These are phyloP conservation scores for Boletus sp. DNA, from an alignment of 768 basidiomycete genomes.

Conservation along the genomic window DNA sequence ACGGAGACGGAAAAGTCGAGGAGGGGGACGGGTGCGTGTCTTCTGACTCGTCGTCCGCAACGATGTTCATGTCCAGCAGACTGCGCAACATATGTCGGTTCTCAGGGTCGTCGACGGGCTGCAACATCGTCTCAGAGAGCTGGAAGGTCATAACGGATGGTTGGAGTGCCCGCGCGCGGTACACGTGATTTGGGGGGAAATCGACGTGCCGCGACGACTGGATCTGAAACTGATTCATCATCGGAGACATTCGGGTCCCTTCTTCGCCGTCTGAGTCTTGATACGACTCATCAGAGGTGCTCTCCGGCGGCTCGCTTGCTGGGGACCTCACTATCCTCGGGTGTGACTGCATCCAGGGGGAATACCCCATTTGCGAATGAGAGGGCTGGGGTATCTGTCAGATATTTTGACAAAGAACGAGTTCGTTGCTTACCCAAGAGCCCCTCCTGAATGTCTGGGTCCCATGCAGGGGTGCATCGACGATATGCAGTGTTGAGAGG, in stretches of 20 bases:
- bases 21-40: slow-evolving; percentile 4
- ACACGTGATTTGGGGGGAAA: slow-evolving; percentile 1
- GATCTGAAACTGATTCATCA: slow-evolving; percentile 32
- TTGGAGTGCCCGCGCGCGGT: slow-evolving; percentile 14
- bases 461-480: slow-evolving; percentile 6
- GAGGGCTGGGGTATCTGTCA: slow-evolving; percentile 22
- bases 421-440: slow-evolving; percentile 24
- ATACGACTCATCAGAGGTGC: slow-evolving; percentile 28
- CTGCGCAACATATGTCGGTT: slow-evolving; percentile 18
- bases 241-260: slow-evolving; percentile 26
- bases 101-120: slow-evolving; percentile 28
- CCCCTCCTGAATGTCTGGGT: slow-evolving; percentile 18
- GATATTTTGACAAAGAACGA: slow-evolving; percentile 2
- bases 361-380: slow-evolving; percentile 12
- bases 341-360: slow-evolving; percentile 12
- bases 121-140: slow-evolving; percentile 23
- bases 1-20: neutral
- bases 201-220: slow-evolving; percentile 12
- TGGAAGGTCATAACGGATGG: slow-evolving; percentile 32
- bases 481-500: slow-evolving; percentile 8
- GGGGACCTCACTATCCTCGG: slow-evolving; percentile 22
- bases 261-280: slow-evolving; percentile 31
- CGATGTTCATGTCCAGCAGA: slow-evolving; percentile 14
- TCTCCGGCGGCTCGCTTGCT: slow-evolving; percentile 29
- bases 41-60: slow-evolving; percentile 16